Evolutionary conservation across 116 monocot genomes (phyloP), one percentile per base, ranked within the genome.

Genomic region (Cymodocea nodosa): DNA sequence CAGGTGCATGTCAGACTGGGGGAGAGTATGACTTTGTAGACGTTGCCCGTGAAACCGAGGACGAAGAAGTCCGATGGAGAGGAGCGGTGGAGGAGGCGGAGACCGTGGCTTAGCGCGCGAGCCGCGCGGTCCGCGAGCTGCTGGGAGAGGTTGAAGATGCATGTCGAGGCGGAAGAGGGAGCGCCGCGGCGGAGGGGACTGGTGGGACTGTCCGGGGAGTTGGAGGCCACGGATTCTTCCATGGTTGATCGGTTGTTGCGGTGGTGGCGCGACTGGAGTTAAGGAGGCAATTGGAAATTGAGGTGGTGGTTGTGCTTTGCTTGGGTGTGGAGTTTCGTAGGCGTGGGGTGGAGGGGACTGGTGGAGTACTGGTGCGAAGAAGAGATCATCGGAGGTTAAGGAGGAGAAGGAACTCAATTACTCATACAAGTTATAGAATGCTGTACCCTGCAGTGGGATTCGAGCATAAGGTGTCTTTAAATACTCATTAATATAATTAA

Each of bases 31-130:
- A 94, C 84, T 11, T 70, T 66, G 83, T 94, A 94, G 62, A 94
- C 94, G 52, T 94, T 94, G 60, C 77, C 82, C 50, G 94, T 89
- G 54, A 86, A 75, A 18, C 94, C 94, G 14, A 94, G 84, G 55
- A 94, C 54, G 77, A 72, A 86, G 77, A 94, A 94, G 57, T 61
- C 44, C 11, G 78, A 36, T 53, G 54, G 70, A 37, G 67, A 49
- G 61, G 57, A 50, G 52, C 82, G 84, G 80, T 80, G 77, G 73
- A 93, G 84, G 50, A 82, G 85, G 50, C 70, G 81, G 36, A 89
- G 85, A 16, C 61, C 79, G 70, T 89, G 82, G 63, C 58, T 67
- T 55, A 89, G 68, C 10, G 93, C 93, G 13, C 86, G 89, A 50
- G 66, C 37, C 34, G 84, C 80, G 10, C 89, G 77, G 74, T 81